Evolutionary conservation across 257 asterid genomes (phyloP).

Genomic region (Fraxinus cuspidata): DNA sequence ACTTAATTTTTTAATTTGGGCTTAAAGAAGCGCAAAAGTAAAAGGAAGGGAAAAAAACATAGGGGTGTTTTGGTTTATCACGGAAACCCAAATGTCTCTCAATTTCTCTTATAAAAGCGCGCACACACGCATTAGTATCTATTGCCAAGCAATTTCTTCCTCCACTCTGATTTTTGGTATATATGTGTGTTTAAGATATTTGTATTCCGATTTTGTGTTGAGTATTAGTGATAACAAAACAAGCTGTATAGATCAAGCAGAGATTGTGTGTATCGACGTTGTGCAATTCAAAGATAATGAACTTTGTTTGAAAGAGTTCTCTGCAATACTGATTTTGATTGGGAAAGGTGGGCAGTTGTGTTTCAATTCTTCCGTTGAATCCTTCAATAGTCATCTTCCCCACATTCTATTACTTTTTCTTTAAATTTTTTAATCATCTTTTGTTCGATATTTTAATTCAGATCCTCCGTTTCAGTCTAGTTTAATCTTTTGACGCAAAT

Average conservation of each 20-base stretch:
- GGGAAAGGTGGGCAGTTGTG: conserved; percentile 63
- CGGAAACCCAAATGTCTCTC: too few species aligned
- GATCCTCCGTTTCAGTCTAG: too few species aligned
- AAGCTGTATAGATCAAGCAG: conserved; percentile 22
- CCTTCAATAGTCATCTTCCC: conserved; percentile 59
- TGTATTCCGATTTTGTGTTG: not conserved
- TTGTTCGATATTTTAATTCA: too few species aligned
- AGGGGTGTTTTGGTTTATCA: too few species aligned
- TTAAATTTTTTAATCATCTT: too few species aligned
- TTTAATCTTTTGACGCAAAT: too few species aligned
- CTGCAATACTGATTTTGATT: conserved; percentile 36
- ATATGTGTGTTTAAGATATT: not conserved
- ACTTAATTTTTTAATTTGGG: too few species aligned
- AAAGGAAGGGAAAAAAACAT: too few species aligned
- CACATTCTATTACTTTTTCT: conserved; percentile 14
- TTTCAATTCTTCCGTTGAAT: conserved; percentile 42
- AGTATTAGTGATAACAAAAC: not conserved
- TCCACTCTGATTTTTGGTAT: not conserved
- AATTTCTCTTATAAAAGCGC: too few species aligned
- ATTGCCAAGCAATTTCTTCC: not conserved
- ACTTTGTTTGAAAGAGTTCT: conserved; percentile 51
- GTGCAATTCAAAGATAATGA: conserved; percentile 41
- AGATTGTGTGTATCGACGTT: conserved; percentile 45
- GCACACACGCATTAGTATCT: too few species aligned
- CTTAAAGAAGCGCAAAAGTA: too few species aligned